These are phyloP conservation scores for Alectoria sarmentosa DNA, from an alignment of 495 filamentous ascomycete species.

Conservation along the genomic window DNA sequence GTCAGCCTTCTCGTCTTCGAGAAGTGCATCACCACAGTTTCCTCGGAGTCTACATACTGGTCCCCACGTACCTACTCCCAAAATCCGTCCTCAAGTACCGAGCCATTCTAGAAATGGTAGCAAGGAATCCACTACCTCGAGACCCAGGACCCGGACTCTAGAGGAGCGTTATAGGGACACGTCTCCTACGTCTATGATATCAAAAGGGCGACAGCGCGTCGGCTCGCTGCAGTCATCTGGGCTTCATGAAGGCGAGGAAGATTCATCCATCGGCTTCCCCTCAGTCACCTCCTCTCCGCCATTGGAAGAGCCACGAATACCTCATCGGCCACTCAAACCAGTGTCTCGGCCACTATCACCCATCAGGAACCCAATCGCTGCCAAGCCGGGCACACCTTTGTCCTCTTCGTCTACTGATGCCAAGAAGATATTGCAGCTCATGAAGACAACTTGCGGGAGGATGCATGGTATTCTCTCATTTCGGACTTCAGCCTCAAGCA, in stretches of 20 bases:
- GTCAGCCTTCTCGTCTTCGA: slow-evolving; percentile 34
- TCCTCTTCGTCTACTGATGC: slow-evolving; percentile 43
- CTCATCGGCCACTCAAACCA: slow-evolving; percentile 40
- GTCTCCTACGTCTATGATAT: slow-evolving; percentile 33
- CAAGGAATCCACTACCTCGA: slow-evolving; percentile 32
- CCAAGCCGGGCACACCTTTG: slow-evolving; percentile 47
- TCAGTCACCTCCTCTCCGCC: slow-evolving; percentile 43
- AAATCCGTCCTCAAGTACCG: slow-evolving; percentile 32
- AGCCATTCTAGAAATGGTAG: slow-evolving; percentile 14
- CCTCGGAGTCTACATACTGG: slow-evolving; percentile 33
- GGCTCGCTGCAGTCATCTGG: slow-evolving; percentile 38
- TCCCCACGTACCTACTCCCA: slow-evolving; percentile 33
- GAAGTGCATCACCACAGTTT: slow-evolving; percentile 38
- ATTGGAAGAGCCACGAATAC: slow-evolving; percentile 25
- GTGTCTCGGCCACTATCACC: slow-evolving; percentile 31
- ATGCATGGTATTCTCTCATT: slow-evolving; percentile 51
- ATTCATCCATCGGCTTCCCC: slow-evolving; percentile 45
- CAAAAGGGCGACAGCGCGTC: slow-evolving; percentile 37
- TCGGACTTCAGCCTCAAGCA: slow-evolving; percentile 46
- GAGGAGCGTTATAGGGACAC: slow-evolving; percentile 43
- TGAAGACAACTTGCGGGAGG: slow-evolving; percentile 52
- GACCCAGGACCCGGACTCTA: slow-evolving; percentile 44
- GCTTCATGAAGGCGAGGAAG: slow-evolving; percentile 30
- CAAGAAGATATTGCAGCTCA: slow-evolving; percentile 46
- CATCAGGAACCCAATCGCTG: slow-evolving; percentile 31